phyloP scores from a whole-genome alignment of 768 basidiomycete species.

The Trametes cubensis region DNA sequence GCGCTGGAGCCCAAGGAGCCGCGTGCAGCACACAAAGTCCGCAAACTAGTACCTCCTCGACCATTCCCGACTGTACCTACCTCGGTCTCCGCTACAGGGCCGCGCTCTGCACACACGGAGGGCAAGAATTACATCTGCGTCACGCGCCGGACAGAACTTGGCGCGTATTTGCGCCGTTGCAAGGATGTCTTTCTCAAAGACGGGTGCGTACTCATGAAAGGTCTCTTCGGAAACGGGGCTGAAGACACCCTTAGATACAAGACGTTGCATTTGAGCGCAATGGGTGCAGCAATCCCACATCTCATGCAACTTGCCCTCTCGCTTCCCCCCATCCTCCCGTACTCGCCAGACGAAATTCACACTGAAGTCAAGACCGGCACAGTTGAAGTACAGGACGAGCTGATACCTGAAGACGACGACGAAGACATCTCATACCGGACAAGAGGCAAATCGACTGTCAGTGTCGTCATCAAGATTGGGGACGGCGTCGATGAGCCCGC shows the following conservation, averaged over 20 bases:
- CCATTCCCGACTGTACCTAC: slow-evolving; percentile 77
- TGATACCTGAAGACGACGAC: slow-evolving; percentile 74
- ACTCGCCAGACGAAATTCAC: slow-evolving; percentile 60
- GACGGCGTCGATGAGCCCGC: slow-evolving; percentile 55
- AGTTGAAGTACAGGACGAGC: slow-evolving; percentile 75
- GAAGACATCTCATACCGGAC: slow-evolving; percentile 65
- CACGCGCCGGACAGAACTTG: slow-evolving; percentile 74
- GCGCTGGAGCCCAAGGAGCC: not conserved
- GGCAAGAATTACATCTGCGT: slow-evolving; percentile 83
- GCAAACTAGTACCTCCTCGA: slow-evolving; percentile 70
- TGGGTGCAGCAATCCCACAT: slow-evolving; percentile 90
- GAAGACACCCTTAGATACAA: slow-evolving; percentile 55
- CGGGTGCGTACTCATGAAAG: slow-evolving; percentile 49
- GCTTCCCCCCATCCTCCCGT: slow-evolving; percentile 74
- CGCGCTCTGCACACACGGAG: slow-evolving; percentile 75
- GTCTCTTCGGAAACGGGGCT: not conserved
- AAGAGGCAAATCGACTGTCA: slow-evolving; percentile 71
- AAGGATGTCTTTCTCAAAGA: slow-evolving; percentile 72
- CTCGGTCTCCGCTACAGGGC: slow-evolving; percentile 79
- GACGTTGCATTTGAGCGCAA: slow-evolving; percentile 72
- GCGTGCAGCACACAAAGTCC: slow-evolving; percentile 41
- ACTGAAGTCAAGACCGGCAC: slow-evolving; percentile 69
- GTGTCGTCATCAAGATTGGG: slow-evolving; percentile 60
- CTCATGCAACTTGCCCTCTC: slow-evolving; percentile 70
- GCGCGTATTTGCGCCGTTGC: slow-evolving; percentile 76